phyloP scores from a whole-genome alignment of 768 basidiomycete genomes.

The Amanita molliuscula region DNA sequence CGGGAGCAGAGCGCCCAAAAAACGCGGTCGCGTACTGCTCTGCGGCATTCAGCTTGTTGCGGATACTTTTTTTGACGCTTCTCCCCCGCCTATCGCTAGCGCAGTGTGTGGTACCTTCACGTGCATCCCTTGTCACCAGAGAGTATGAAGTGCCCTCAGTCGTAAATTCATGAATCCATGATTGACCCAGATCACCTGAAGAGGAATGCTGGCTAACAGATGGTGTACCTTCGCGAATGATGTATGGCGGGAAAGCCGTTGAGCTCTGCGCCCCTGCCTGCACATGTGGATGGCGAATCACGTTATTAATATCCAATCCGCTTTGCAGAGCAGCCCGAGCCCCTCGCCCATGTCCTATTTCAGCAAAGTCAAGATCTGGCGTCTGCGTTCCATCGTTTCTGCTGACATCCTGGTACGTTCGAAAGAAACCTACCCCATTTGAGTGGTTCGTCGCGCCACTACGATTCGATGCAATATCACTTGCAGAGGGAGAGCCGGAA shows the following conservation, averaged over 20 bases:
- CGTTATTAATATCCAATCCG: background rate
- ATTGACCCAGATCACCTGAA: background rate
- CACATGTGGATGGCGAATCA: background rate
- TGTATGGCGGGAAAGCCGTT: background rate
- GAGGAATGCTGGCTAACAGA: background rate
- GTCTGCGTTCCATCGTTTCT: constrained; percentile 49
- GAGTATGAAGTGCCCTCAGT: constrained; percentile 8
- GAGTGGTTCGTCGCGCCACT: constrained; percentile 44
- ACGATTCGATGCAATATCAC: constrained; percentile 47
- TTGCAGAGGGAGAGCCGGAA: constrained; percentile 41
- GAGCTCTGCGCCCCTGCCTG: background rate
- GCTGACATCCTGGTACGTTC: constrained; percentile 38
- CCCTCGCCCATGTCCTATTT: constrained; percentile 68
- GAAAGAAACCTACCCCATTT: constrained; percentile 49
- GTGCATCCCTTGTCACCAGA: constrained; percentile 9
- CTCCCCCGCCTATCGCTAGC: constrained; percentile 39
- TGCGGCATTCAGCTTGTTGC: constrained; percentile 59
- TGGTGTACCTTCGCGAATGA: background rate
- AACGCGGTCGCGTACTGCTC: constrained; percentile 61
- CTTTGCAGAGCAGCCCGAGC: constrained; percentile 16
- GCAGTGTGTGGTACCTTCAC: constrained; percentile 13
- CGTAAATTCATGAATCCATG: background rate
- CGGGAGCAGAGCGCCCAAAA: constrained; percentile 41
- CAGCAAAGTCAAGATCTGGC: constrained; percentile 66
- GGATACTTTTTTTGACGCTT: constrained; percentile 53